Base-by-base conservation (phyloP, 1,284 basidiomycete species). In the Peniophora sp. region DNA sequence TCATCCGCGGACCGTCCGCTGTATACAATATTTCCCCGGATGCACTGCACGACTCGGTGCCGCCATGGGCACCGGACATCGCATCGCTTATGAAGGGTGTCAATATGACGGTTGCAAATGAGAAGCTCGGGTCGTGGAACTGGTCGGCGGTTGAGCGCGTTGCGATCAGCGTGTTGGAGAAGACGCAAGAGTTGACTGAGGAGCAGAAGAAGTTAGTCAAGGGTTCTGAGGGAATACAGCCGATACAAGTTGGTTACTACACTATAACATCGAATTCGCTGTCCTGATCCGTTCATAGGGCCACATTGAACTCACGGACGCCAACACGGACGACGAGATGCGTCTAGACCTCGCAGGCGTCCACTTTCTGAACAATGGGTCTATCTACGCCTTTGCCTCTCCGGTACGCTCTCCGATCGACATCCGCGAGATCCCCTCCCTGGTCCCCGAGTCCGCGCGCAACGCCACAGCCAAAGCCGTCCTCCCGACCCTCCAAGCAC, bases 281-380 rank as follows among this genome's bases (percentile, higher is more conserved):
- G n/a, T 12, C 36, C 27, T 53, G n/a, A n/a, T n/a, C n/a, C n/a
- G n/a, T n/a, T n/a, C n/a, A n/a, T n/a, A 89, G 88, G 87, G 87
- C 23, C 80, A 79, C 54, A 71, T 90, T 17, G 88, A 90, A 54
- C 61, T 89, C 14, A 73, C 72, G 5, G 77, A 84, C 57, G 61
- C 69, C 3, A 63, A 65, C 16, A 74, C 65, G 6, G 65, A 69
- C 0, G 78, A 81, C 34, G 82, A 85, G 50, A 63, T 89, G 36
- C 71, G 77, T 32, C 66, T 89, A 2, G 83, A 89, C 53, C 80
- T 90, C 55, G 82, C 86, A 61, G 92, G 89, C 2, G 72, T 94
- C 12, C 91, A 93, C 66, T 82, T 89, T 60, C 58, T 86, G 9
- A 69, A 77, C 9, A 88, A 89, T 56, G 92, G 92, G 1, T 80